Base-by-base conservation (phyloP, 2,329 filamentous ascomycete genomes). In the Phialocephala sp. region DNA sequence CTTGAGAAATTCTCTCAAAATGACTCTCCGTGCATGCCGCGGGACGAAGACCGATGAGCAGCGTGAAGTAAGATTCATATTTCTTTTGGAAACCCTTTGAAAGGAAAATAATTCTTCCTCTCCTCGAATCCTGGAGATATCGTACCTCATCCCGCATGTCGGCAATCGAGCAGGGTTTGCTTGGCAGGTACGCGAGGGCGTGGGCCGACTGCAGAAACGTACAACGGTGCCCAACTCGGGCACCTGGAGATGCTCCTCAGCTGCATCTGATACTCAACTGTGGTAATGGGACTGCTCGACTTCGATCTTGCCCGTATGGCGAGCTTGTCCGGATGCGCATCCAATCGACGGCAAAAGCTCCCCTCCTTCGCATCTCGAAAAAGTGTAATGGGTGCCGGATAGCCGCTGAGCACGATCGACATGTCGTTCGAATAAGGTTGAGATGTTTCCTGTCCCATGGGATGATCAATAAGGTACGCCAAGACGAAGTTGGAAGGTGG, bases 371-470 rank as follows among this genome's bases (percentile, higher is more conserved):
- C 11, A 35, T 3, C 22, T 12, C 47, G 15, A 54, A 12, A 54
- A 27, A 22, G 45, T 11, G 22, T 22, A 6, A n/a, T 22, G 50
- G 11, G 24, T 35, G 50, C 50, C 50, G 50, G 4, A 35, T 27
- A 12, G 50, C 50, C 50, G 50, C 15, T 18, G 50, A 35, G 24
- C n/a, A 54, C 41, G 4, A 24, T 41, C 27, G 47, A 50, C 47
- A 35, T 54, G 47, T 61, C 59, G 47, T 54, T 61, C 36, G 27
- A 41, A 43, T 55, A 61, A 55, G 45, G 39, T 43, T 55, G 22
- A 37, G 11, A n/a, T 41, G 24, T 50, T 6, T 32, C 52, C 36
- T 15, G 14, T n/a, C 12, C 47, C 47, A 41, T 61, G 59, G 36
- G 36, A 24, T 54, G 6, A 24, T 20, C 24, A 14, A 39, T 54